Base-by-base conservation (phyloP, 169 alveolate species). In the Plasmodium inui region DNA sequence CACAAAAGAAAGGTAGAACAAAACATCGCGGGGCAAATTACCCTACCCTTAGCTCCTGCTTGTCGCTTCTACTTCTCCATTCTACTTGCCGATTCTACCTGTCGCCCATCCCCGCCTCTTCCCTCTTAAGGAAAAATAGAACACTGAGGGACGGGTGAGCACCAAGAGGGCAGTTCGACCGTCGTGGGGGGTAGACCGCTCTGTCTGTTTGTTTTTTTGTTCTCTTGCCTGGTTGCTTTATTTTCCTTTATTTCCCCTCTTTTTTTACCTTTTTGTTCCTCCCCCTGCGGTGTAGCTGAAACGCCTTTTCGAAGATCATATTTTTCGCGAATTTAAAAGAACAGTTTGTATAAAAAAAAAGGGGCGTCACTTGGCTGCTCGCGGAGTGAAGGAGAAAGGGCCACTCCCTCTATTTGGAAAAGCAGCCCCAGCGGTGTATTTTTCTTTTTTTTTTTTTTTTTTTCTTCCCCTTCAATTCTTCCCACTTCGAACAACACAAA, bases 381-480 rank as follows among this genome's bases (percentile, higher is more conserved):
- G 61, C 61, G 22, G 61, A 14, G 61, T 50, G 61, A 50, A 50
- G 22, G 8, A 14, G 8, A 50, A 50, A 17, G 61, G 61, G 61
- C 61, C 61, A 50, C 61, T 67, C n/a, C 76, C 41, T 26, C 37
- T n/a, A 22, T 67, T 17, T 67, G 76, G 61, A 50, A 50, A 50
- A 50, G 17, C 22, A 50, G 22, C 61, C 61, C 22, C 12, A 17
- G 17, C n/a, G 61, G 61, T 50, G 61, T 50, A 50, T 50, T 67
- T 67, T 67, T 67, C 6, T 67, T 67, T 67, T 67, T 67, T 67
- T 67, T 67, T 67, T 67, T 67, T 67, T 67, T 67, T 67, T 67
- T 67, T 67, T 7, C 37, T n/a, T 1, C 5, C 10, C 76, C 19
- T 26, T 61, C 12, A 22, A 5, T 67, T 67, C 76, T 67, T 3